Evolutionary conservation across 2,329 filamentous ascomycete genomes (phyloP).

Genomic region (Teratosphaeriaceae sp.): DNA sequence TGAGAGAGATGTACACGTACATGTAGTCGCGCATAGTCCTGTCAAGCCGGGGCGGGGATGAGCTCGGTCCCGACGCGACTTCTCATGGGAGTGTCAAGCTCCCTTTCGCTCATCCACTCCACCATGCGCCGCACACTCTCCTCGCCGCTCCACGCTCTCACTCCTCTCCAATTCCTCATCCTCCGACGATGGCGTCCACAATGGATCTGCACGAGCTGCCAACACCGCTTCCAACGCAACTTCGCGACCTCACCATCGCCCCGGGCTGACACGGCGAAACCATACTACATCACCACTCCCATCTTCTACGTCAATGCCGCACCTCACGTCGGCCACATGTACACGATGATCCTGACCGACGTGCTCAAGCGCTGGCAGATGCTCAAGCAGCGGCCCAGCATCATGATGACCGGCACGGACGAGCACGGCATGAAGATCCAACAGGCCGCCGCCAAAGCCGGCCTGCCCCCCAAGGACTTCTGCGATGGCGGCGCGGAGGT

Average conservation of each 20-base stretch:
- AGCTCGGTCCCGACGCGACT: neutral
- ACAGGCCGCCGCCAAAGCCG: constrained; percentile 67
- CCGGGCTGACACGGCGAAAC: constrained; percentile 48
- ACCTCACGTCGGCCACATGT: constrained; percentile 91
- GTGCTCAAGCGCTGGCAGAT: constrained; percentile 87
- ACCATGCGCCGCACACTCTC: constrained; percentile 11
- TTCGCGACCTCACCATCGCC: constrained; percentile 10
- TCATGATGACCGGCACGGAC: constrained; percentile 86
- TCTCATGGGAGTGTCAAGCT: too few species aligned
- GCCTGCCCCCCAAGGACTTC: constrained; percentile 70
- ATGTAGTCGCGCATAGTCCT: too few species aligned
- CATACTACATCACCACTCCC: constrained; percentile 90
- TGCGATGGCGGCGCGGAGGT: constrained; percentile 78
- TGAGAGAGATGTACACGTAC: too few species aligned
- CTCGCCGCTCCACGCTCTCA: constrained; percentile 12
- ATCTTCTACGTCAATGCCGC: constrained; percentile 99
- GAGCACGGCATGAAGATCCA: constrained; percentile 99
- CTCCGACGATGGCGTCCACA: constrained; percentile 29
- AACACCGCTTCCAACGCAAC: constrained; percentile 11
- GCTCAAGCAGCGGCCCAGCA: constrained; percentile 63
- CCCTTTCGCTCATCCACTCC: neutral
- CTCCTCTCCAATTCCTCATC: constrained; percentile 28
- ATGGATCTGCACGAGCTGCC: constrained; percentile 25
- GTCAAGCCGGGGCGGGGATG: too few species aligned
- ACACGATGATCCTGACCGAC: constrained; percentile 85